Conservation (phyloP, 768 basidiomycete genomes). For the Agrocybe pediades region DNA sequence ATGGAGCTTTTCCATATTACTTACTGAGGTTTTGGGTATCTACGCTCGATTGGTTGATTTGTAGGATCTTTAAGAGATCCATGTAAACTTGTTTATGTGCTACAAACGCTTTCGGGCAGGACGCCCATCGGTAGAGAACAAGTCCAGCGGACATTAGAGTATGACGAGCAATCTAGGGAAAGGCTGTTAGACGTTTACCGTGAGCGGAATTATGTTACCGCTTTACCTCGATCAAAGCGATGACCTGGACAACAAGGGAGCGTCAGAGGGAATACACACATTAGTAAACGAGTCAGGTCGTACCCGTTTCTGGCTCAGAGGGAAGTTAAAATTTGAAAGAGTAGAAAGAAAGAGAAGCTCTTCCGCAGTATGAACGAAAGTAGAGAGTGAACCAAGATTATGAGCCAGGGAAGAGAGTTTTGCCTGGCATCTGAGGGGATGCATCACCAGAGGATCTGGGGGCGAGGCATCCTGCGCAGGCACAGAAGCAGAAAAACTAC, state of each 20-base stretch:
- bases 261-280: neutral
- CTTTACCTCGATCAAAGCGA: conserved; percentile 53
- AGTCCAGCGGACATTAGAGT: conserved; percentile 46
- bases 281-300: conserved; percentile 8
- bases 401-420: conserved; percentile 17
- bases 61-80: conserved; percentile 44
- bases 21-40: conserved; percentile 37
- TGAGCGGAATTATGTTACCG: neutral
- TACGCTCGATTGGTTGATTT: conserved; percentile 33
- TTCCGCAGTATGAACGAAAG: conserved; percentile 30
- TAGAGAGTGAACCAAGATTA: conserved; percentile 23
- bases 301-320: conserved; percentile 35
- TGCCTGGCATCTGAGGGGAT: conserved; percentile 11
- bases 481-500: conserved; percentile 11
- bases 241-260: conserved; percentile 35
- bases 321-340: conserved; percentile 22
- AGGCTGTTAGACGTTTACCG: conserved; percentile 11
- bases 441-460: conserved; percentile 7
- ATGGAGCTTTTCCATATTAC: conserved; percentile 7
- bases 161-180: conserved; percentile 43
- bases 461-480: conserved; percentile 5
- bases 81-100: conserved; percentile 52
- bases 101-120: conserved; percentile 39
- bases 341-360: conserved; percentile 27
- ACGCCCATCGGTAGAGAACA: conserved; percentile 45